A percentile compares a stretch with the other conserved stretches of the same genome.
phyloP scores from a whole-genome alignment of 306 rosid species.

The Vigna nakashimae region DNA sequence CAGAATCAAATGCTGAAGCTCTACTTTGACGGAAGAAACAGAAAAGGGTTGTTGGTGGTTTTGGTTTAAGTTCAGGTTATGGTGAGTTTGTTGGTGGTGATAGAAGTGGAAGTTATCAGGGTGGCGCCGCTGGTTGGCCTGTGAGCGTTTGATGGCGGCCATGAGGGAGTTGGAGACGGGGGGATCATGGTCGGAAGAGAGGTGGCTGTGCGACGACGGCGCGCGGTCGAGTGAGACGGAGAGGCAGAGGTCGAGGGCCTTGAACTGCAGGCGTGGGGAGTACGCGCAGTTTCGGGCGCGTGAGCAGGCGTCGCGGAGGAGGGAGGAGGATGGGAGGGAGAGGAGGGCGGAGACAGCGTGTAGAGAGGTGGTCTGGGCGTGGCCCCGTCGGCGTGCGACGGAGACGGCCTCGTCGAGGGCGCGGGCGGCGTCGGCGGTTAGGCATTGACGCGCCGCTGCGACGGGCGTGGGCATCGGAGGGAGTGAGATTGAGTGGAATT shows the following conservation, averaged over 20 bases:
- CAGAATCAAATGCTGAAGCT: constrained; percentile 79
- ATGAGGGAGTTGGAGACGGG: constrained; percentile 95
- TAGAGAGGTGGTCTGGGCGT: constrained; percentile 90
- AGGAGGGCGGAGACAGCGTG: constrained; percentile 90
- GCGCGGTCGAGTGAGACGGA: constrained; percentile 86
- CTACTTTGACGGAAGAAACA: constrained; percentile 75
- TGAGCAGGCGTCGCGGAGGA: constrained; percentile 83
- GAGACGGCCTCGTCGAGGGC: constrained; percentile 92
- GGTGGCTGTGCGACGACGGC: constrained; percentile 64
- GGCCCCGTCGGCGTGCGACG: constrained; percentile 91
- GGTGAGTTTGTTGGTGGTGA: constrained; percentile 56
- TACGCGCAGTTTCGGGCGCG: constrained; percentile 85
- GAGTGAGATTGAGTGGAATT: not conserved
- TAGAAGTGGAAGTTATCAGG: constrained; percentile 81
- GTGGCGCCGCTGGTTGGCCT: constrained; percentile 91
- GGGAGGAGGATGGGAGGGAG: constrained; percentile 69
- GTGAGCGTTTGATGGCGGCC: constrained; percentile 98
- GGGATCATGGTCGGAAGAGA: constrained; percentile 72
- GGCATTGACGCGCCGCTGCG: constrained; percentile 85
- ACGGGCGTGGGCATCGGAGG: constrained; percentile 87
- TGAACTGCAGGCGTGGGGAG: constrained; percentile 89
- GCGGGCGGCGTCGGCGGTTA: constrained; percentile 75
- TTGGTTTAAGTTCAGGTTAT: constrained; percentile 39
- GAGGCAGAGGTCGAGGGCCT: constrained; percentile 87
- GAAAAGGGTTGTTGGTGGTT: constrained; percentile 69